A percentile compares a stretch with the other conserved stretches of the same genome.
Evolutionary conservation across 441 rosid genomes (phyloP).

Genomic region (Pelargonium myrrhifolium): DNA sequence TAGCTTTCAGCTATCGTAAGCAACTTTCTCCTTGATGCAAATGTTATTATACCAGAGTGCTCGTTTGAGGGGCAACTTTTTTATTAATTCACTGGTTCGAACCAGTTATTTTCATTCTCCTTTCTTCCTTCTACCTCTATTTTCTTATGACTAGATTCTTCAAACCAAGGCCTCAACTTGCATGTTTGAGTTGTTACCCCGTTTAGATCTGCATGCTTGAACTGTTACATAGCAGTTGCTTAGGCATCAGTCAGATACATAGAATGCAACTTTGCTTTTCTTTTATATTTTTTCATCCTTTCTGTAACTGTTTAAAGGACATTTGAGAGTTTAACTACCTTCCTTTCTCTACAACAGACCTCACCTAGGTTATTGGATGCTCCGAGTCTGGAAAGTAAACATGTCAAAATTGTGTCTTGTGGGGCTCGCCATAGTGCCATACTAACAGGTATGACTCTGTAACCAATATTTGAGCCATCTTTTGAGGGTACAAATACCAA

Average conservation of each 20-base stretch:
- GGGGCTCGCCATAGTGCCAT: slow-evolving; percentile 93
- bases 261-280: background rate
- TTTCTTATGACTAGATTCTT: too few relatives aligned
- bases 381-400: slow-evolving; percentile 56
- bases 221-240: background rate
- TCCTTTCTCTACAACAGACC: slow-evolving; percentile 43
- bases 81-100: too few relatives aligned
- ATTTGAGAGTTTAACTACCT: background rate
- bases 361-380: slow-evolving; percentile 86
- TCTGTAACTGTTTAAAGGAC: background rate
- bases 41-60: too few relatives aligned
- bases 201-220: background rate
- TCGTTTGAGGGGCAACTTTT: too few relatives aligned
- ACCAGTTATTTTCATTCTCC: too few relatives aligned
- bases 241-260: background rate
- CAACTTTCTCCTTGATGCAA: too few relatives aligned
- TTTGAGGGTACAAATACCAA: too few relatives aligned
- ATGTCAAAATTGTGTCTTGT: slow-evolving; percentile 57
- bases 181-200: too few relatives aligned
- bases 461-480: background rate
- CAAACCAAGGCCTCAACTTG: too few relatives aligned
- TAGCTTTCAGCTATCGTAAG: too few relatives aligned
- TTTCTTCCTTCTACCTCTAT: too few relatives aligned
- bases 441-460: slow-evolving; percentile 45
- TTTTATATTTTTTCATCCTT: too few relatives aligned